Evolutionary conservation across 768 basidiomycete species (phyloP), one percentile per base, ranked within the genome.

Genomic region (Amanita fuliginea): DNA sequence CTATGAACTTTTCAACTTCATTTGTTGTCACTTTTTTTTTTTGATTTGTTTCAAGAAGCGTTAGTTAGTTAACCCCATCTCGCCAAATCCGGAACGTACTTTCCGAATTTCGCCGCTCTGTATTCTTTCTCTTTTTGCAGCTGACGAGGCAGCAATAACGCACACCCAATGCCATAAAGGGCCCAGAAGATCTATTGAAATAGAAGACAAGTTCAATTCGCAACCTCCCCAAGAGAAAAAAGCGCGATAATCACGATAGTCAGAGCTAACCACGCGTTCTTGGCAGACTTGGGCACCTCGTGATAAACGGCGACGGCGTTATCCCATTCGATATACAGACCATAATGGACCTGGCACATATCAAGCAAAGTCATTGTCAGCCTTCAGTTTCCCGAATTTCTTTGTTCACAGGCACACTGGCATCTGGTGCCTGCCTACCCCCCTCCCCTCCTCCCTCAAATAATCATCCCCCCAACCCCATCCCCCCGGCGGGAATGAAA

Each of bases 101-200:
- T 49, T 16, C 57, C 56, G n/a, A 54, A 53, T 30, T 50, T 51
- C 43, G 54, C 39, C 39, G 39, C 42, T n/a, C 61, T 58, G 7
- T 41, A 32, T 42, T 52, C 51, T 39, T 46, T 55, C 59, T 76
- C 76, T 55, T 72, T 71, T 40, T 54, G 58, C 46, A 64, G 67
- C 57, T 77, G 76, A 22, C 64, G 66, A n/a, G 74, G 74, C 32
- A 32, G 32, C 32, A 77, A 55, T 7, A 76, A 56, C 1, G 60
- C 61, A 56, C 75, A 52, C 3, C 74, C 75, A 16, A 64, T 48
- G 42, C 59, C 58, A 53, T 74, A 77, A 6, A 75, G 58, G 2
- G 62, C 65, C 69, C 74, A 76, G 55, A 77, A 74, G 14, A 74
- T 54, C 75, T 77, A 57, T n/a, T n/a, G n/a, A n/a, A n/a, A n/a